These are phyloP conservation scores for Boletus subparvulus DNA, from an alignment of 768 basidiomycete species.

Conservation along the genomic window DNA sequence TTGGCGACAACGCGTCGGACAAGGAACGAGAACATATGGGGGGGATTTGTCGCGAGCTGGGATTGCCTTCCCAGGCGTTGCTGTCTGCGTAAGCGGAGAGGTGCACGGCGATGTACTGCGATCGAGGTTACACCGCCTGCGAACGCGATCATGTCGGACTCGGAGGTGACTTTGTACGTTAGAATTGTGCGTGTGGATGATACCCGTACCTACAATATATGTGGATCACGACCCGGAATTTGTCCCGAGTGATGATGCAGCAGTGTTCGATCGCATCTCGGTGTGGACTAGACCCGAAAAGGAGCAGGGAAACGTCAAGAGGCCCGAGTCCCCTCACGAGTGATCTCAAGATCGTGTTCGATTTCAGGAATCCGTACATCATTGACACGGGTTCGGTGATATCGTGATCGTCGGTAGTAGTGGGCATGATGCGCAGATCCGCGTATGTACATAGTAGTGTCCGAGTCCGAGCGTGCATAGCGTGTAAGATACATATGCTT, in stretches of 20 bases:
- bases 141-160: not conserved
- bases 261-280: not conserved
- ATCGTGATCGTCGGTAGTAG: too few relatives aligned
- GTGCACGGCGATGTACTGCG: not conserved
- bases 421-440: not conserved
- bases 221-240: not conserved
- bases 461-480: too few relatives aligned
- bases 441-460: too few relatives aligned
- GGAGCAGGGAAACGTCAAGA: too few relatives aligned
- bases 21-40: conserved; percentile 28
- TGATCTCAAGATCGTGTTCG: too few relatives aligned
- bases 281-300: too few relatives aligned
- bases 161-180: not conserved
- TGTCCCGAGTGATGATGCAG: too few relatives aligned
- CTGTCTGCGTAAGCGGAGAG: conserved; percentile 8
- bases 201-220: not conserved
- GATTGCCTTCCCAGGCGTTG: conserved; percentile 28
- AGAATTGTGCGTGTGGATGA: not conserved
- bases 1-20: conserved; percentile 30
- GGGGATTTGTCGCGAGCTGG: conserved; percentile 28
- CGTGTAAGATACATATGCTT: too few relatives aligned
- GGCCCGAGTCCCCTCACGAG: too few relatives aligned
- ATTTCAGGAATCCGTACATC: too few relatives aligned
- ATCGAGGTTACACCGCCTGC: not conserved
- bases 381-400: too few relatives aligned